phyloP scores from a whole-genome alignment of 108 stramenopile species.

The Discostella stelligeroides region DNA sequence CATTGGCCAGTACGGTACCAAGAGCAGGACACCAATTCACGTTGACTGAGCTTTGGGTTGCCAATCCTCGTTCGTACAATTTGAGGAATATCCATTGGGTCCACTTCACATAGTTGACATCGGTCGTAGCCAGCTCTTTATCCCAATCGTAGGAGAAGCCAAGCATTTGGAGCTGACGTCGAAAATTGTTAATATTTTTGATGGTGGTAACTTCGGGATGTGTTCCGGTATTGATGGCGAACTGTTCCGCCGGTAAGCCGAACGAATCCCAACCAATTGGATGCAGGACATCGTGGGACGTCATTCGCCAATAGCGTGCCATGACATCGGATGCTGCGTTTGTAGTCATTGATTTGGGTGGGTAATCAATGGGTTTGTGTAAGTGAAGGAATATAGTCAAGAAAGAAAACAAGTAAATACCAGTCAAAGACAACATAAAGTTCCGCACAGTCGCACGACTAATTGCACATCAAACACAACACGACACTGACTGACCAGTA shows the following conservation, averaged over 20 bases:
- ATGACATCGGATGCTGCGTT: conserved; percentile 93
- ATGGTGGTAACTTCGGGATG: conserved; percentile 94
- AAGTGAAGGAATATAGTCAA: no score
- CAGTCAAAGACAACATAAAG: no score
- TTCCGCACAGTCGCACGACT: no score
- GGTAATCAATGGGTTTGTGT: no score
- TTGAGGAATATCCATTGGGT: conserved; percentile 99
- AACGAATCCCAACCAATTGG: conserved; percentile 99
- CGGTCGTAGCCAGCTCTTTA: conserved; percentile 94
- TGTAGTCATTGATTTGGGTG: conserved; percentile 11
- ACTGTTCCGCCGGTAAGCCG: conserved; percentile 99
- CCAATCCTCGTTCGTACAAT: conserved; percentile 90
- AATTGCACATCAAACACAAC: no score
- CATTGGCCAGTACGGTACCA: conserved; percentile 98
- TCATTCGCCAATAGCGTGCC: conserved; percentile 98
- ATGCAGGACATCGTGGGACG: conserved; percentile 94
- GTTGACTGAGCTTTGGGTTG: conserved; percentile 80
- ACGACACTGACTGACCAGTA: conserved; percentile 65
- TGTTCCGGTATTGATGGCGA: conserved; percentile 96
- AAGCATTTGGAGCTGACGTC: conserved; percentile 93
- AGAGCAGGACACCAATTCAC: conserved; percentile 99
- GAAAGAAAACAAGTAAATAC: no score
- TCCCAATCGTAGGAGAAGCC: conserved; percentile 99
- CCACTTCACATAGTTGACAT: conserved; percentile 95
- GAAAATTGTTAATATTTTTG: conserved; percentile 95